These are phyloP conservation scores for Medicago arabica DNA, from an alignment of 306 rosid genomes.

Conservation along the genomic window DNA sequence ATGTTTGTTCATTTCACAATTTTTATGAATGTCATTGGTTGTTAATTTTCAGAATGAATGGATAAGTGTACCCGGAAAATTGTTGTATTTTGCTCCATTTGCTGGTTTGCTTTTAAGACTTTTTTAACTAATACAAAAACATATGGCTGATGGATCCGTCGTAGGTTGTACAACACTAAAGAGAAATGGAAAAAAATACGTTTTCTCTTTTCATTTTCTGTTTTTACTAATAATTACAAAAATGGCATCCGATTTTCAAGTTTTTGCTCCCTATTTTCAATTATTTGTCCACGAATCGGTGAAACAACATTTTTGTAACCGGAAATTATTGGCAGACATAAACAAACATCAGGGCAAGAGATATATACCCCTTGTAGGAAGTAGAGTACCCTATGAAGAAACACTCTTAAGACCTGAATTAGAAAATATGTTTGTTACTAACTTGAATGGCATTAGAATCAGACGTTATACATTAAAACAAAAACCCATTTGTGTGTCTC, in stretches of 20 bases:
- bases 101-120: conserved; percentile 15
- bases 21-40: conserved; percentile 15
- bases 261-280: not conserved
- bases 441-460: not conserved
- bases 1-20: conserved; percentile 19
- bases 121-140: conserved; percentile 20
- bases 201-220: not conserved
- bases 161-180: conserved; percentile 20
- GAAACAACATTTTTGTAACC: conserved; percentile 1
- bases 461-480: not conserved
- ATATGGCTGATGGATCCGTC: conserved; percentile 1
- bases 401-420: not conserved
- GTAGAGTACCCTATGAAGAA: not conserved
- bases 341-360: not conserved
- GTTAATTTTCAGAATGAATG: conserved; percentile 9
- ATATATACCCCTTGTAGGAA: not conserved
- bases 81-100: conserved; percentile 36
- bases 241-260: not conserved
- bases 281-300: not conserved
- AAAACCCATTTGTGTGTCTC: not conserved
- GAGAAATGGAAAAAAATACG: not conserved
- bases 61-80: not conserved
- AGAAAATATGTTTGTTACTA: not conserved
- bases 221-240: conserved; percentile 4
- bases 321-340: not conserved